Conservation (phyloP, 1,284 basidiomycete species). For the Ceratorhiza oryzae-sativae region DNA sequence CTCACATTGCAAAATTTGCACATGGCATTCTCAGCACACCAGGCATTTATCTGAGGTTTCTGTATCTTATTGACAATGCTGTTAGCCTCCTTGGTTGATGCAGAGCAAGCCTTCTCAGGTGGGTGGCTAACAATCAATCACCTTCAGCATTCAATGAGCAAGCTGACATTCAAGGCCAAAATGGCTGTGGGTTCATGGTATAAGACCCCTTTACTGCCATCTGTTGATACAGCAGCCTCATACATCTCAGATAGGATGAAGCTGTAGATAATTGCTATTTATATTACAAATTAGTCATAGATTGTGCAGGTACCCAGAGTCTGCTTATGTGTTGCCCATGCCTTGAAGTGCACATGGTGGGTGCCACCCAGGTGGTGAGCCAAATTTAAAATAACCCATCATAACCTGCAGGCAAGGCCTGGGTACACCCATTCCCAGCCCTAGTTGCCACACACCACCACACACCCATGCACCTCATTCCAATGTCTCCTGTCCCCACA, state of each 20-base stretch:
- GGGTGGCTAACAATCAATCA: constrained; percentile 12
- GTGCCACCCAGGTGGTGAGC: constrained; percentile 8
- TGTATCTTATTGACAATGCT: neutral
- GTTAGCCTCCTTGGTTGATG: constrained; percentile 15
- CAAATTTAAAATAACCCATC: constrained; percentile 5
- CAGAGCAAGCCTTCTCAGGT: constrained; percentile 18
- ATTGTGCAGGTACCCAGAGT: neutral
- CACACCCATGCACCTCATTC: too few relatives aligned
- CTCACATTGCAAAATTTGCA: neutral
- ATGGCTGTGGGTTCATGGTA: too few relatives aligned
- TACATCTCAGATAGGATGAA: neutral
- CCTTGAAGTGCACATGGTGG: neutral
- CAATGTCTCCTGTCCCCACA: too few relatives aligned
- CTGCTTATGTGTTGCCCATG: neutral
- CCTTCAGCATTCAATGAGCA: neutral
- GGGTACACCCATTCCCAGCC: too few relatives aligned
- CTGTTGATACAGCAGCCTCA: constrained; percentile 1
- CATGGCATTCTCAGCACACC: constrained; percentile 9
- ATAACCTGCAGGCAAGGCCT: constrained; percentile 7
- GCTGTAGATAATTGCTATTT: too few relatives aligned
- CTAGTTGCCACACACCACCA: too few relatives aligned
- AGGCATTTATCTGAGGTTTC: neutral
- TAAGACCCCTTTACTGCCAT: neutral
- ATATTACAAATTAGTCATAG: neutral
- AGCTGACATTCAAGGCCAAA: constrained; percentile 12